Evolutionary conservation across 1,284 basidiomycete genomes (phyloP), one percentile per base, ranked within the genome.

Genomic region (Heterobasidion annosum): DNA sequence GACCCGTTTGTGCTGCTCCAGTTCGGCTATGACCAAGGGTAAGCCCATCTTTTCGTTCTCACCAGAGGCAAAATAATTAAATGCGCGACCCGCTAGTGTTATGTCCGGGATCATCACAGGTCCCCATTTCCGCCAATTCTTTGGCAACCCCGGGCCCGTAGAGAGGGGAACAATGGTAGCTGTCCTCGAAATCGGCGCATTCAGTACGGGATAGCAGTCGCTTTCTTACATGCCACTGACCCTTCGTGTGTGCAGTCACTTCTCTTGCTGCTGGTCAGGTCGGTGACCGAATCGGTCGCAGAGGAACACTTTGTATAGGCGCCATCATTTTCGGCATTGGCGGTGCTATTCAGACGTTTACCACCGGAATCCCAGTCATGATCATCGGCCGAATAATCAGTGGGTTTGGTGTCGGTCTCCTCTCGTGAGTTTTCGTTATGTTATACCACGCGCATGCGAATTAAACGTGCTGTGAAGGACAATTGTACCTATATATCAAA

Each of bases 401-500:
- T 58, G 96, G 95, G 1, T 93, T 92, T 62, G 96, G 96, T 13
- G 96, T 99, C 12, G 96, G 95, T 12, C 76, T 98, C 60, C 75
- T 98, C 51, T 92, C 88, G 90, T 92, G 65, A 62, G 88, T 77
- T 37, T 16, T 16, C 18, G 6, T 52, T 34, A 48, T 34, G 25
- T 47, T 43, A 46, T 25, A 34, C 52, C 10, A 32, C 13, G 37
- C 32, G 45, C 43, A 44, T 46, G 18, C 35, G 50, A 34, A 42
- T 55, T 40, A 37, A 54, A 37, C 48, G n/a, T 12, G 37, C 37
- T 10, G 25, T 32, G 12, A 64, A 92, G 92, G 53, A 98, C 95
- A 57, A 93, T 98, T 59, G 96, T 98, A 19, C 96, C 96, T 6
- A 97, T 98, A 57, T 99, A 98, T 68, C 96, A 98, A 72, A 91